Evolutionary conservation across 176 grass and related monocot species (phyloP), one percentile per base, ranked within the genome.

Genomic region (Alopecurus myosuroides): DNA sequence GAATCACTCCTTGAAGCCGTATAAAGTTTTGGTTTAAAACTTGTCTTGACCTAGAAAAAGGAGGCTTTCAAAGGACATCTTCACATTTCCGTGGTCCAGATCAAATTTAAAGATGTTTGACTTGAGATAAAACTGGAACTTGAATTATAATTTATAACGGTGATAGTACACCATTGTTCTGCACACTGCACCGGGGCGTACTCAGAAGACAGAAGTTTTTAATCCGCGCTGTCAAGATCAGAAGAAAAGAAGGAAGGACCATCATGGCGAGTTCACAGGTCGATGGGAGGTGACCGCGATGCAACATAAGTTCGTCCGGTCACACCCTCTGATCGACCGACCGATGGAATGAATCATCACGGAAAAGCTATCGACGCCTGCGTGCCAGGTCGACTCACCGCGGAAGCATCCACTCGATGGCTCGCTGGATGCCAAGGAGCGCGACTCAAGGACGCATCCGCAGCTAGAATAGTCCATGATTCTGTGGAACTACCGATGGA

Each of bases 361-460:
- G 46, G 28, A 68, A 82, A 83, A 64, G 45, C 64, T 28, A 86
- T 70, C 63, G 48, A 42, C 77, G 10, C 22, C 64, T 82, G 10
- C 7, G n/a, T 80, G 77, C 29, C 64, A 72, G 50, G 64, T 42
- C 78, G 70, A 58, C 25, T 12, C 56, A 28, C 2, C 11, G n/a
- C 22, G 13, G 58, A 13, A 22, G 28, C 4, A 25, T 29, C 45
- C 45, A 46, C 58, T 14, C 58, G 26, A 63, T 30, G 28, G 60
- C 28, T 63, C 70, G 77, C 83, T 89, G 50, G 29, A 55, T 48
- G 45, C 77, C 87, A 46, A 75, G 64, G 45, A 77, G 73, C 39
- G 17, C 18, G 72, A 74, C 75, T 33, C 13, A 17, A 84, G n/a
- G n/a, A n/a, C n/a, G n/a, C n/a, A n/a, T n/a, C n/a, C n/a, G n/a